phyloP scores from a whole-genome alignment of 2,329 filamentous ascomycete species.

The Drechslerella dactyloides region DNA sequence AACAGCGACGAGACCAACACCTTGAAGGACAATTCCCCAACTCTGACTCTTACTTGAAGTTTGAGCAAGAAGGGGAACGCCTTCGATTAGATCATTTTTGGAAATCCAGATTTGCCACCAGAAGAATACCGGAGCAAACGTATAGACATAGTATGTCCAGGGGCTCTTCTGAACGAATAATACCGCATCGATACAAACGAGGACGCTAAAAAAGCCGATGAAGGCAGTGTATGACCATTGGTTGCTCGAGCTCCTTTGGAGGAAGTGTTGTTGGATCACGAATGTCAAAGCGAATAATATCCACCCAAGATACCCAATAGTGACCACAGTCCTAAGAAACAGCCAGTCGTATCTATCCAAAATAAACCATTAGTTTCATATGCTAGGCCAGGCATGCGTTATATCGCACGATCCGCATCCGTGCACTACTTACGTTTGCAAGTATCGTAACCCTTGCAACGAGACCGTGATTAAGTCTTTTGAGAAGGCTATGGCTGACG shows the following conservation, averaged over 20 bases:
- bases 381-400: neutral
- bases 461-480: slow-evolving; percentile 76
- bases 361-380: neutral
- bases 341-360: slow-evolving; percentile 80
- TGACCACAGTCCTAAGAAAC: slow-evolving; percentile 87
- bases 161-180: slow-evolving; percentile 82
- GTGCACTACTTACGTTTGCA: slow-evolving; percentile 70
- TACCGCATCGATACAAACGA: slow-evolving; percentile 73
- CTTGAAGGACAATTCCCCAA: slow-evolving; percentile 69
- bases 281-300: slow-evolving; percentile 89
- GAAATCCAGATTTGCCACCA: slow-evolving; percentile 94
- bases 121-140: slow-evolving; percentile 88
- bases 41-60: neutral
- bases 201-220: slow-evolving; percentile 14
- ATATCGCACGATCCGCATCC: neutral
- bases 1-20: slow-evolving; percentile 72
- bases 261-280: slow-evolving; percentile 84
- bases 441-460: slow-evolving; percentile 83
- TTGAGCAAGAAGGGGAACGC: slow-evolving; percentile 59
- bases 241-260: slow-evolving; percentile 69
- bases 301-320: slow-evolving; percentile 91
- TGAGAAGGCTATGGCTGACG: slow-evolving; percentile 80
- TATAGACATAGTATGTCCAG: slow-evolving; percentile 85
- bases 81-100: slow-evolving; percentile 71
- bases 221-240: slow-evolving; percentile 66